Conservation (phyloP, 768 basidiomycete genomes). For the Kwoniella mangroviensis region DNA sequence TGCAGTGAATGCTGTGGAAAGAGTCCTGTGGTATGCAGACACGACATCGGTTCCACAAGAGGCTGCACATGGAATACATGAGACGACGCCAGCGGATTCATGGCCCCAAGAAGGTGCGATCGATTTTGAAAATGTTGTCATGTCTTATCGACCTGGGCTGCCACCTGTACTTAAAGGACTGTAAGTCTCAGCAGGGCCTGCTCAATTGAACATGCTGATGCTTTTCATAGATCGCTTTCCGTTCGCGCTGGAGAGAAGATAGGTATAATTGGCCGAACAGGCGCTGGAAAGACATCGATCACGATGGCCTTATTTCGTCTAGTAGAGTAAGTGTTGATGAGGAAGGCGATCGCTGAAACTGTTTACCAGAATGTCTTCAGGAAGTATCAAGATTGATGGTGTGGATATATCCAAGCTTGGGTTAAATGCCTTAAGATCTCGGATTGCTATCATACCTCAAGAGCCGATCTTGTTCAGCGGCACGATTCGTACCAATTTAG, state of each 20-base stretch:
- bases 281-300: constrained; percentile 85
- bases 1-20: constrained; percentile 56
- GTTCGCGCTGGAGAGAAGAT: constrained; percentile 81
- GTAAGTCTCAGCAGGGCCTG: constrained; percentile 21
- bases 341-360: constrained; percentile 16
- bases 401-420: constrained; percentile 80
- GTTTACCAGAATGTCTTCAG: constrained; percentile 62
- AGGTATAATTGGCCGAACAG: constrained; percentile 86
- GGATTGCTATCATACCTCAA: constrained; percentile 53
- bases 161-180: constrained; percentile 80
- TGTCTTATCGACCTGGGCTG: constrained; percentile 82
- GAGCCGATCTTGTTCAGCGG: constrained; percentile 52
- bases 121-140: constrained; percentile 71
- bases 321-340: constrained; percentile 34
- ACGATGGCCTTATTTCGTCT: constrained; percentile 80
- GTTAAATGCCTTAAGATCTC: constrained; percentile 62
- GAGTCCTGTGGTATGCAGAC: constrained; percentile 78
- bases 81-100: constrained; percentile 63
- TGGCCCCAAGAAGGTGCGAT: constrained; percentile 80
- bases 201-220: background rate
- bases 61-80: constrained; percentile 68
- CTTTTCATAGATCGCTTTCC: constrained; percentile 62
- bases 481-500: constrained; percentile 75
- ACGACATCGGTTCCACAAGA: constrained; percentile 69
- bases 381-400: constrained; percentile 76